Conservation (phyloP, 2,329 filamentous ascomycete species). For the Coleophoma eucalyptorum region DNA sequence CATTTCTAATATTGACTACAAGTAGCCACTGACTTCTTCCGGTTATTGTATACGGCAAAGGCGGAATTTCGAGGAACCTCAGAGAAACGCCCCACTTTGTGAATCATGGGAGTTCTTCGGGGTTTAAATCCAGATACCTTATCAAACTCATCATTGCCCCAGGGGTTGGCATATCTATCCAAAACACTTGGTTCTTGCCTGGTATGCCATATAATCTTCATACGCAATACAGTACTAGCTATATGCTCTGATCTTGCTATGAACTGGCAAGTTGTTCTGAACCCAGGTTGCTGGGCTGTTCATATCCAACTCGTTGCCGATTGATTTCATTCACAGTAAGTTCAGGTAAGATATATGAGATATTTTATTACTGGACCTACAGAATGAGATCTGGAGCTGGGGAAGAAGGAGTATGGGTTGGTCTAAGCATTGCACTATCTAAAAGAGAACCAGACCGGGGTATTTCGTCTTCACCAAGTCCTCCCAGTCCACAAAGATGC, state of each 20-base stretch:
- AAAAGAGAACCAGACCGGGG: slow-evolving; percentile 1
- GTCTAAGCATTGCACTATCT: too few species aligned
- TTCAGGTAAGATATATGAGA: too few species aligned
- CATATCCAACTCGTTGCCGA: slow-evolving; percentile 15
- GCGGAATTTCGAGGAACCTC: too few species aligned
- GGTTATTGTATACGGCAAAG: too few species aligned
- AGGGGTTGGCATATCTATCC: slow-evolving; percentile 30
- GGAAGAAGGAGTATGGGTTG: too few species aligned
- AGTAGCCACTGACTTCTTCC: too few species aligned
- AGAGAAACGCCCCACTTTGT: slow-evolving; percentile 32
- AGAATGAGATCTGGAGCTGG: too few species aligned
- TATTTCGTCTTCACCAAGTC: slow-evolving; percentile 1
- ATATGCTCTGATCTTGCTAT: slow-evolving; percentile 27
- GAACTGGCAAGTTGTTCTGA: slow-evolving; percentile 31
- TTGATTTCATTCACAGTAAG: slow-evolving; percentile 15
- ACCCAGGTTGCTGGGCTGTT: slow-evolving; percentile 30
- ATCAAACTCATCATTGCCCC: slow-evolving; percentile 32
- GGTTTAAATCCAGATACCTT: slow-evolving; percentile 33
- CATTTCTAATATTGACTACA: too few species aligned
- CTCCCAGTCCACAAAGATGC: slow-evolving; percentile 1
- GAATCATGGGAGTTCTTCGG: slow-evolving; percentile 20
- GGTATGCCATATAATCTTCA: slow-evolving; percentile 36
- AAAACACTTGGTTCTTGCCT: slow-evolving; percentile 34
- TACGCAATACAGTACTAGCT: slow-evolving; percentile 28
- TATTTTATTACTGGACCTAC: too few species aligned